Evolutionary conservation across 345 rosid species (phyloP).

Genomic region (Populus ilicifolia): DNA sequence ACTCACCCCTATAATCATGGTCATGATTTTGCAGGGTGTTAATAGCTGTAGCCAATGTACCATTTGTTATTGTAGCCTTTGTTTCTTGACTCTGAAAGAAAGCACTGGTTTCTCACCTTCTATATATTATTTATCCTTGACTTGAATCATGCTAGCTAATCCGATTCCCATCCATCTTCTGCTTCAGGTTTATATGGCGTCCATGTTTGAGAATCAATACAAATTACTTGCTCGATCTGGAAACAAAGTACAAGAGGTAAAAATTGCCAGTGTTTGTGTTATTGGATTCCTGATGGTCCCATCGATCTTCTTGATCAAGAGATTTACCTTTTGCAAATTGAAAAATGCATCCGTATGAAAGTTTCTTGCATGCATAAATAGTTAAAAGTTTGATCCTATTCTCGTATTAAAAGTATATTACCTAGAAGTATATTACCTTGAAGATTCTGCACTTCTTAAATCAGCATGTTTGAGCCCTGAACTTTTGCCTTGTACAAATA

Average conservation of each 20-base stretch:
- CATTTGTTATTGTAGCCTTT: not conserved
- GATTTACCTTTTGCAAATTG: too few species aligned
- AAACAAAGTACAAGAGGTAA: constrained; percentile 96
- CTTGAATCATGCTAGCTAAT: not conserved
- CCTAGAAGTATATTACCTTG: too few species aligned
- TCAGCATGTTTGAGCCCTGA: too few species aligned
- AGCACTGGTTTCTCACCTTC: not conserved
- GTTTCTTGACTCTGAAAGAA: not conserved
- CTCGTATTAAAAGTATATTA: too few species aligned
- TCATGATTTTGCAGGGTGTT: not conserved
- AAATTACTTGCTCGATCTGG: constrained; percentile 89
- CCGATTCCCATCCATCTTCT: not conserved
- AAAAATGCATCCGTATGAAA: too few species aligned
- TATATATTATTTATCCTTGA: not conserved
- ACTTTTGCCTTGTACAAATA: too few species aligned
- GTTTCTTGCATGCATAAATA: too few species aligned
- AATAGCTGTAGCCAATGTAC: not conserved
- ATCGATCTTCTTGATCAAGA: not conserved
- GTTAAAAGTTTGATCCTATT: too few species aligned
- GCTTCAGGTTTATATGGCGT: constrained; percentile 89
- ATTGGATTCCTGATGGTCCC: not conserved
- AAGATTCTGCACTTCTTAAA: too few species aligned
- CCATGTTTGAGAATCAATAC: constrained; percentile 79
- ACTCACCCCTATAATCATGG: too few species aligned
- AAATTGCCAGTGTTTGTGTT: not conserved